Conservation (phyloP, 129 eudicot genomes). For the Ambrosia artemisiifolia region DNA sequence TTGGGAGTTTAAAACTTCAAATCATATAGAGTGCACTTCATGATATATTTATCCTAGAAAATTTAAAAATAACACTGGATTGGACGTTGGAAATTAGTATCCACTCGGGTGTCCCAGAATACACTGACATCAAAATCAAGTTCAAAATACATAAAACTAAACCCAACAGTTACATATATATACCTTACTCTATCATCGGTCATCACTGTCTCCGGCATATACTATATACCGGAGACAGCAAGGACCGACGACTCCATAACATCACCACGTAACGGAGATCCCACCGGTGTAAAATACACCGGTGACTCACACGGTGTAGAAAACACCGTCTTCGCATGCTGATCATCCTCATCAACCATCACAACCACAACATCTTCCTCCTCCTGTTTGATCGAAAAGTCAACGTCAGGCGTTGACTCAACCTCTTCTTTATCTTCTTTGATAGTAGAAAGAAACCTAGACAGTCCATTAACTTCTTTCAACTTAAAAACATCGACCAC, state of each 20-base stretch:
- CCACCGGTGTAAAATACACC: slow-evolving; percentile 44
- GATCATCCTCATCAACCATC: neutral
- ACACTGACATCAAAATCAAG: no score
- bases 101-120: no score
- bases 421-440: slow-evolving; percentile 54
- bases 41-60: no score
- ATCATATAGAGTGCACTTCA: no score
- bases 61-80: no score
- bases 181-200: neutral
- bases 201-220: neutral
- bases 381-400: slow-evolving; percentile 10
- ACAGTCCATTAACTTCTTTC: slow-evolving; percentile 32
- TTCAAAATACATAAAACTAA: no score
- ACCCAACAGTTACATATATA: no score
- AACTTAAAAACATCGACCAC: slow-evolving; percentile 48
- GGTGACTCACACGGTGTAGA: slow-evolving; percentile 78
- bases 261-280: slow-evolving; percentile 50
- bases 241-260: slow-evolving; percentile 13
- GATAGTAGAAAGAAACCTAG: no score
- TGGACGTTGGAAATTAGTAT: no score
- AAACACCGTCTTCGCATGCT: slow-evolving; percentile 36
- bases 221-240: neutral
- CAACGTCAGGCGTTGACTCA: slow-evolving; percentile 35
- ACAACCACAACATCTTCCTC: no score
- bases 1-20: no score